A percentile compares a stretch with the other conserved stretches of the same genome.
These are phyloP conservation scores for Rhododendron mucronatum DNA, from an alignment of 148 eudicot genomes.

Conservation along the genomic window DNA sequence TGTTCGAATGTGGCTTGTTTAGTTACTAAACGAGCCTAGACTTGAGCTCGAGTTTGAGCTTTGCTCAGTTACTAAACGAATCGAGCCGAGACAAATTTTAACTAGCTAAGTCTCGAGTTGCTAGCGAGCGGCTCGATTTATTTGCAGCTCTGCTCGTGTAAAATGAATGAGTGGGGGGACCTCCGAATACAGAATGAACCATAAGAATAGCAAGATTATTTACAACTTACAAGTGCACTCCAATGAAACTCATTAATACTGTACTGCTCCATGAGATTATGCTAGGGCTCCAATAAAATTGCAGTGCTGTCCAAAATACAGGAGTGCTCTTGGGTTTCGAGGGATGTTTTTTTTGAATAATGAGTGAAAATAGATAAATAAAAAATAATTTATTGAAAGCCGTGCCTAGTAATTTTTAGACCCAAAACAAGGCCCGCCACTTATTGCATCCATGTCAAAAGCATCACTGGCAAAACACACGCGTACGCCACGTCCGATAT, in stretches of 20 bases:
- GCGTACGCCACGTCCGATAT: constrained; percentile 8
- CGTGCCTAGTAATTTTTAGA: too few relatives aligned
- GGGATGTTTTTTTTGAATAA: too few relatives aligned
- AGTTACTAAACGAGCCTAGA: not conserved
- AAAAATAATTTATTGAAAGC: too few relatives aligned
- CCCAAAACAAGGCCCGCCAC: too few relatives aligned
- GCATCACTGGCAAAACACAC: not conserved
- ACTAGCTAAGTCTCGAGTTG: not conserved
- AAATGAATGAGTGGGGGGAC: not conserved
- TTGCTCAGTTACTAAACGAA: not conserved
- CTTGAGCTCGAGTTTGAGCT: not conserved
- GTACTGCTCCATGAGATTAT: not conserved
- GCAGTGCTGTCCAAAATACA: too few relatives aligned
- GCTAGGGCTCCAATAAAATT: not conserved
- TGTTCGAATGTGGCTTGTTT: not conserved
- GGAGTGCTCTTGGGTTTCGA: not conserved
- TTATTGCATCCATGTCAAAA: constrained; percentile 11
- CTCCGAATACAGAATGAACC: not conserved
- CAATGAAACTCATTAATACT: too few relatives aligned
- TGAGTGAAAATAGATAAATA: too few relatives aligned
- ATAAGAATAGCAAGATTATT: too few relatives aligned
- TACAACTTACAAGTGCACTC: too few relatives aligned
- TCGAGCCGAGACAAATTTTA: not conserved
- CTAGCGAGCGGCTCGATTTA: not conserved
- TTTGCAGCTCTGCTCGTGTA: not conserved